A percentile compares a stretch with the other conserved stretches of the same genome.
phyloP scores from a whole-genome alignment of 768 basidiomycete species.

The Panaeolus cyanescens region DNA sequence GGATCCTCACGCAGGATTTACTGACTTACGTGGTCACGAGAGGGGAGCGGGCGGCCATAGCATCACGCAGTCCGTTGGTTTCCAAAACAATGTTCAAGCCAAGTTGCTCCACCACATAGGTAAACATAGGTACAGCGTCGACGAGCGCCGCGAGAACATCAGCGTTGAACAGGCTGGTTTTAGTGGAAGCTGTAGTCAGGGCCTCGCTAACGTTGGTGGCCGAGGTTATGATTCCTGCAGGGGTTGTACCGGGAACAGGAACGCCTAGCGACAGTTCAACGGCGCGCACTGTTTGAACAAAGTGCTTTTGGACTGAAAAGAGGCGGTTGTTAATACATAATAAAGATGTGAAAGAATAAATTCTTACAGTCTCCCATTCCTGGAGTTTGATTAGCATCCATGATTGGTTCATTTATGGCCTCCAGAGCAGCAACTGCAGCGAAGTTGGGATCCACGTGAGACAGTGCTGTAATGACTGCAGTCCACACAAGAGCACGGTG shows the following conservation, averaged over 20 bases:
- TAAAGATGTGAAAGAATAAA: neutral
- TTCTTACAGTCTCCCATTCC: slow-evolving; percentile 67
- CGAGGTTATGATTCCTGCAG: neutral
- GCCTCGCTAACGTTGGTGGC: slow-evolving; percentile 1
- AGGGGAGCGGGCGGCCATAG: slow-evolving; percentile 7
- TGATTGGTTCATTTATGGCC: slow-evolving; percentile 79
- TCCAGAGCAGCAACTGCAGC: slow-evolving; percentile 67
- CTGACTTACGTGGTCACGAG: slow-evolving; percentile 39
- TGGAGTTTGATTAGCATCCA: slow-evolving; percentile 69
- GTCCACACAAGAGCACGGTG: slow-evolving; percentile 82
- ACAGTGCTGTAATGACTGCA: slow-evolving; percentile 72
- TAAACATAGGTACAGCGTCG: slow-evolving; percentile 39
- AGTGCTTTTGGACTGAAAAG: slow-evolving; percentile 63
- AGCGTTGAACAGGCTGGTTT: slow-evolving; percentile 19
- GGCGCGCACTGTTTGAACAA: slow-evolving; percentile 66
- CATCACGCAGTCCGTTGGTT: slow-evolving; percentile 3
- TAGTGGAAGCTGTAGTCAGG: slow-evolving; percentile 19
- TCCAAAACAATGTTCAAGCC: slow-evolving; percentile 20
- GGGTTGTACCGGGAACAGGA: slow-evolving; percentile 29
- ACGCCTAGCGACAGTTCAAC: slow-evolving; percentile 67
- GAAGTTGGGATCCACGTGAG: slow-evolving; percentile 72
- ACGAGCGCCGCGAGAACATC: slow-evolving; percentile 31
- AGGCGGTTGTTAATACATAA: slow-evolving; percentile 1
- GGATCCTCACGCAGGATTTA: neutral
- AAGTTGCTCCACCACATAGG: slow-evolving; percentile 28